Percentiles rank a stretch among this genome's conserved stretches.
Conservation (phyloP, 2,329 filamentous ascomycete species). For the Lasiodiplodia gonubiensis region DNA sequence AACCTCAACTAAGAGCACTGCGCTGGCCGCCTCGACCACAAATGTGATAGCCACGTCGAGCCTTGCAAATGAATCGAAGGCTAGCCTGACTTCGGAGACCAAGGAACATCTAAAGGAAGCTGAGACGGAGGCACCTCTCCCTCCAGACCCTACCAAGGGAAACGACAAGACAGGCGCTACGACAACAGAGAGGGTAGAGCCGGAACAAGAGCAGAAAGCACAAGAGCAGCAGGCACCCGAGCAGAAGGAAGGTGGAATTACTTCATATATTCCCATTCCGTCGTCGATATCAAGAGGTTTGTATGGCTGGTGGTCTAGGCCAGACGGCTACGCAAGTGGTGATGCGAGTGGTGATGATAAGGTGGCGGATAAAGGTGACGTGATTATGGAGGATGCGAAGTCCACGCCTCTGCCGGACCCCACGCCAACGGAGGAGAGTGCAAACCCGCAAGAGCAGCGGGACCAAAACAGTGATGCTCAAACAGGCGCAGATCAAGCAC, state of each 20-base stretch:
- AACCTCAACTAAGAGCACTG: slow-evolving; percentile 53
- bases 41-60: slow-evolving; percentile 52
- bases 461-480: slow-evolving; percentile 37
- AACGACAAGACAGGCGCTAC: slow-evolving; percentile 7
- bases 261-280: slow-evolving; percentile 28
- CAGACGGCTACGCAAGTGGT: slow-evolving; percentile 52
- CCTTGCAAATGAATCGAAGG: slow-evolving; percentile 33
- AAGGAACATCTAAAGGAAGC: slow-evolving; percentile 22
- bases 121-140: slow-evolving; percentile 49
- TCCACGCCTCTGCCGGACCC: slow-evolving; percentile 49
- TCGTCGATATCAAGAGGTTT: slow-evolving; percentile 41
- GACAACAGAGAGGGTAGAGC: slow-evolving; percentile 1
- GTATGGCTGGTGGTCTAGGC: slow-evolving; percentile 59
- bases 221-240: slow-evolving; percentile 2
- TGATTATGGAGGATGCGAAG: slow-evolving; percentile 45
- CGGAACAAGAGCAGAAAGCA: slow-evolving; percentile 32
- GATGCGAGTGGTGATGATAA: slow-evolving; percentile 39
- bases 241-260: slow-evolving; percentile 31
- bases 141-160: slow-evolving; percentile 45
- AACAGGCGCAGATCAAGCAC: background rate
- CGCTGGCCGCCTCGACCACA: slow-evolving; percentile 53
- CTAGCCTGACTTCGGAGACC: slow-evolving; percentile 35
- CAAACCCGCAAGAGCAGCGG: slow-evolving; percentile 31
- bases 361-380: slow-evolving; percentile 33
- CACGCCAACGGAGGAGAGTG: slow-evolving; percentile 43